Base-by-base conservation (phyloP, 164 flowering plant genomes). In the Berberis thunbergii region DNA sequence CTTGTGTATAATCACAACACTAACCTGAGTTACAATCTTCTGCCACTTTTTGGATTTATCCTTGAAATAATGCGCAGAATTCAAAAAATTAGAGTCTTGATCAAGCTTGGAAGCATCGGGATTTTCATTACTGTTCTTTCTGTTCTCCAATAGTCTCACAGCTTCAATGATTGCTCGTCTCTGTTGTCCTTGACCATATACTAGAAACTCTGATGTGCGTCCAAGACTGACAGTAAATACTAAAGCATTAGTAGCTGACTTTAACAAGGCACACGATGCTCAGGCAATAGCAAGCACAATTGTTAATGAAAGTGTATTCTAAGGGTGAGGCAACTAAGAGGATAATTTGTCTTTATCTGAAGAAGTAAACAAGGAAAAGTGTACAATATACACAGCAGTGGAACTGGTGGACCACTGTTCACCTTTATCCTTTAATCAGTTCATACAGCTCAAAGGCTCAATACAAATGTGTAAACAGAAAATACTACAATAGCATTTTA, bases 161-260 rank as follows among this genome's bases (percentile, higher is more conserved):
- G 97, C 92, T 78, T 93, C 98, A 70, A 86, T 83, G 55, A 89
- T 72, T 62, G 98, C 94, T 77, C 85, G 80, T 70, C 94, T 85
- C 67, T 93, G 98, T 66, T 90, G 98, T 50, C 90, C 96, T 68
- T 85, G 88, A 59, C 97, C 97, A 78, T 85, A 93, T 65, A 93
- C 78, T 59, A 81, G 75, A 69, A 93, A 93, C 11, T 90, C 98
- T 48, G 92, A 45, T 53, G 97, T 89, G 42, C 94, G 94, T 46
- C 73, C 90, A 67, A 93, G 73, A 84, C 98, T 92, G 65, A 26
- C 48, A 66, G 54, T 48, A 71, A 49, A 42, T 6, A 56, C 38
- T 56, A 3, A 38, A 56, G 39, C 1, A 56, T 57, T 41, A 57
- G 44, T 8, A 57, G 41, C 43, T 10, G n/a, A 26, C 26, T 26